Conservation (phyloP, 2,329 filamentous ascomycete species). For the Fusarium palustre region DNA sequence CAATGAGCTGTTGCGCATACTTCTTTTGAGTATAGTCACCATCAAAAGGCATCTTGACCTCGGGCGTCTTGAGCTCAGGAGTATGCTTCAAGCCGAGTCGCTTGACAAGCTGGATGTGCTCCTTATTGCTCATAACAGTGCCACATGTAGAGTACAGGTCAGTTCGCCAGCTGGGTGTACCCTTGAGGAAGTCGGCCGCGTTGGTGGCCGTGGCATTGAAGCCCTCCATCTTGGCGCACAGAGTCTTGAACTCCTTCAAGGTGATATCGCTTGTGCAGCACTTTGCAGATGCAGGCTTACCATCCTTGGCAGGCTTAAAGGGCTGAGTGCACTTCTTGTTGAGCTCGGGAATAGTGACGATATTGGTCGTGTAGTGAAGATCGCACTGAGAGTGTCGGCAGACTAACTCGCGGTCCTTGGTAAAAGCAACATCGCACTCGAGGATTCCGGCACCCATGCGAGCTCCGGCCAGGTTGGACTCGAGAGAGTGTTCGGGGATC, state of each 20-base stretch:
- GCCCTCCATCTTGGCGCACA: constrained; percentile 79
- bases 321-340: constrained; percentile 72
- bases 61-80: constrained; percentile 74
- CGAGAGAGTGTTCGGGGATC: constrained; percentile 72
- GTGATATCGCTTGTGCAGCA: constrained; percentile 81
- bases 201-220: constrained; percentile 69
- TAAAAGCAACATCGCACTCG: constrained; percentile 77
- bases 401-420: constrained; percentile 72
- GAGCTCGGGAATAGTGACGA: constrained; percentile 70
- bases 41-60: constrained; percentile 77
- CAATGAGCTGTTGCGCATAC: constrained; percentile 74
- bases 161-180: constrained; percentile 71
- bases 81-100: constrained; percentile 71
- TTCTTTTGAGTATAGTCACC: constrained; percentile 72
- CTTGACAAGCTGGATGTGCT: constrained; percentile 71
- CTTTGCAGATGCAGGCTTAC: constrained; percentile 66
- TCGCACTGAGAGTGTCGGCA: constrained; percentile 77
- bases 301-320: constrained; percentile 67
- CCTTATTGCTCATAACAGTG: constrained; percentile 69
- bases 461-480: constrained; percentile 71
- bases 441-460: constrained; percentile 75
- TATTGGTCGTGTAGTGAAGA: constrained; percentile 76
- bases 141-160: constrained; percentile 74
- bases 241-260: constrained; percentile 72
- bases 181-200: constrained; percentile 66